Percentiles rank a stretch among this genome's conserved stretches.
These are phyloP conservation scores for Fusarium paranaense DNA, from an alignment of 2,329 filamentous ascomycete genomes.

Conservation along the genomic window DNA sequence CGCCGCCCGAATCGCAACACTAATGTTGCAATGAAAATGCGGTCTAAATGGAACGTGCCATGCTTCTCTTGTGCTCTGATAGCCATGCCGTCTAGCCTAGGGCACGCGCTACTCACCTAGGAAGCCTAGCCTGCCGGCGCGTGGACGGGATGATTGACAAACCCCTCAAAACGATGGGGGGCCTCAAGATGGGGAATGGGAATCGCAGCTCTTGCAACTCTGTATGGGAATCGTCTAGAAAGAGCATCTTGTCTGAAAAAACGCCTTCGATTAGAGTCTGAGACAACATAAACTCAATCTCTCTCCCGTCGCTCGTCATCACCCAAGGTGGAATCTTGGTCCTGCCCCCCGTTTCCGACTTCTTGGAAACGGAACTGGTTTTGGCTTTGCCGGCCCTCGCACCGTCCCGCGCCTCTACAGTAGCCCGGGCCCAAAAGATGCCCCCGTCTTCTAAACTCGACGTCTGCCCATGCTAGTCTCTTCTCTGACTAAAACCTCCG, in stretches of 20 bases:
- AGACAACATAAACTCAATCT: constrained; percentile 33
- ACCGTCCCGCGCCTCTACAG: constrained; percentile 12
- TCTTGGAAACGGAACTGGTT: background rate
- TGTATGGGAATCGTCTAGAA: background rate
- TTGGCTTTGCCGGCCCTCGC: background rate
- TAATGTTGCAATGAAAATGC: background rate
- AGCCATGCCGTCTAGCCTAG: background rate
- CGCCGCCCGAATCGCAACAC: background rate
- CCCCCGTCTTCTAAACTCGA: constrained; percentile 11
- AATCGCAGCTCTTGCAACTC: background rate
- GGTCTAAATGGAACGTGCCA: background rate
- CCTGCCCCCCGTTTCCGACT: constrained; percentile 1
- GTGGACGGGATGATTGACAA: constrained; percentile 1
- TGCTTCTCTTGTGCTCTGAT: background rate
- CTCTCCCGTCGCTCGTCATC: background rate
- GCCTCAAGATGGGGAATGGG: background rate
- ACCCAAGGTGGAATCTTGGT: background rate
- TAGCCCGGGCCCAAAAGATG: background rate
- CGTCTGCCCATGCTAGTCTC: constrained; percentile 2
- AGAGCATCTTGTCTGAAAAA: background rate
- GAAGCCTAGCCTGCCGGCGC: background rate
- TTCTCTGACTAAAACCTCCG: background rate
- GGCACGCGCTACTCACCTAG: background rate
- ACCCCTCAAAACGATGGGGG: background rate
- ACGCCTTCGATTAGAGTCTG: constrained; percentile 9